phyloP scores from a whole-genome alignment of 768 basidiomycete species.

The Kwoniella mangroviensis region DNA sequence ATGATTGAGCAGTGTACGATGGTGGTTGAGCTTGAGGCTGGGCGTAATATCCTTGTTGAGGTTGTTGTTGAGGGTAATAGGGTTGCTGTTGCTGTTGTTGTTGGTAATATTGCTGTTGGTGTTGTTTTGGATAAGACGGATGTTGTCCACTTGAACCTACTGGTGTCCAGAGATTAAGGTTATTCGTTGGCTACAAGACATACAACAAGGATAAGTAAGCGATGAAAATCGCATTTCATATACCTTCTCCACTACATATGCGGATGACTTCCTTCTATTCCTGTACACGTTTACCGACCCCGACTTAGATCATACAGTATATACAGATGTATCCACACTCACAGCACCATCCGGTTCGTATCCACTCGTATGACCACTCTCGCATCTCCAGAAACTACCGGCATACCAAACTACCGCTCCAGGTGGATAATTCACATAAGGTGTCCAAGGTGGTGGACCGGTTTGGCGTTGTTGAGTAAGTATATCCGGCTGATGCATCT shows the following conservation, averaged over 20 bases:
- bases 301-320: background rate
- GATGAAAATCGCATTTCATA: too few relatives aligned
- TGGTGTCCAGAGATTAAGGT: slow-evolving; percentile 48
- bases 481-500: slow-evolving; percentile 18
- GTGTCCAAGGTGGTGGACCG: slow-evolving; percentile 22
- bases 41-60: background rate
- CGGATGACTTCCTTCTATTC: too few relatives aligned
- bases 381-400: slow-evolving; percentile 46
- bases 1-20: slow-evolving; percentile 14
- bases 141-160: slow-evolving; percentile 19
- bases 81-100: background rate
- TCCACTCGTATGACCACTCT: slow-evolving; percentile 34
- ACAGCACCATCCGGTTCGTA: slow-evolving; percentile 27
- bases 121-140: slow-evolving; percentile 2
- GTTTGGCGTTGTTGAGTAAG: slow-evolving; percentile 11
- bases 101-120: background rate
- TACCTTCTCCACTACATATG: background rate
- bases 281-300: too few relatives aligned
- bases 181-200: slow-evolving; percentile 30
- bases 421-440: slow-evolving; percentile 19
- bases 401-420: slow-evolving; percentile 36
- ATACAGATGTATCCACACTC: slow-evolving; percentile 15
- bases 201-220: too few relatives aligned
- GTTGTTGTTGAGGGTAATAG: slow-evolving; percentile 2
- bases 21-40: slow-evolving; percentile 1